Evolutionary conservation across 108 stramenopile genomes (phyloP).

Genomic region (Skeletonema marinoi): DNA sequence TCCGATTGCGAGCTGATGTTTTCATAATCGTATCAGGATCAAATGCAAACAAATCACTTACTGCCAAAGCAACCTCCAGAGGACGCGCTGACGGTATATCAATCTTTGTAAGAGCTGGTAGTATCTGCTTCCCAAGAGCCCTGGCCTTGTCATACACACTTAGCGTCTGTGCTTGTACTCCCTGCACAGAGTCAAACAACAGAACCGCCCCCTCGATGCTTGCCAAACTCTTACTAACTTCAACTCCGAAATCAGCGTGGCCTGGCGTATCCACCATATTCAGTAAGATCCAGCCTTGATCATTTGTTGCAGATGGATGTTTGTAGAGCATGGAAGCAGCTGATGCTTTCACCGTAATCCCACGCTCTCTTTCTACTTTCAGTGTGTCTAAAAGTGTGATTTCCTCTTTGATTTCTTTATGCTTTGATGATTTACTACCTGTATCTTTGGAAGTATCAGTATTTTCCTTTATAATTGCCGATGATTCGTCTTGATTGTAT

Average conservation of each 20-base stretch:
- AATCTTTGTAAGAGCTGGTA: conserved; percentile 94
- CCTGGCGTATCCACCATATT: conserved; percentile 98
- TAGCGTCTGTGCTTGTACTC: conserved; percentile 98
- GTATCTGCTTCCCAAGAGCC: conserved; percentile 57
- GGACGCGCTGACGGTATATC: conserved; percentile 91
- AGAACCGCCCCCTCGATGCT: conserved; percentile 96
- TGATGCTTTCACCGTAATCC: conserved; percentile 97
- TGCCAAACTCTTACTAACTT: conserved; percentile 89
- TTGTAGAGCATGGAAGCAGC: conserved; percentile 96
- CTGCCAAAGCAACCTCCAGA: conserved; percentile 84
- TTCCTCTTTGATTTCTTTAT: conserved; percentile 62
- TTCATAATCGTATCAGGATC: conserved; percentile 90
- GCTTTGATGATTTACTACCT: background rate
- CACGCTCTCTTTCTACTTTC: conserved; percentile 94
- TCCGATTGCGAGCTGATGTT: conserved; percentile 86
- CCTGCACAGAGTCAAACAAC: conserved; percentile 93
- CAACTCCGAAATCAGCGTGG: conserved; percentile 95
- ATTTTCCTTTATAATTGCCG: background rate
- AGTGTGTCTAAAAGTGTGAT: conserved; percentile 96
- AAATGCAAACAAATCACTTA: conserved; percentile 81
- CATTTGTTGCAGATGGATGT: conserved; percentile 73
- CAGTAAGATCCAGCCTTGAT: conserved; percentile 74
- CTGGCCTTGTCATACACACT: conserved; percentile 94
- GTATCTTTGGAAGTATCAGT: background rate
- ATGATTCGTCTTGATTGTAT: conserved; percentile 10